These are phyloP conservation scores for Solanum pimpinellifolium DNA, from an alignment of 257 asterid species.

Conservation along the genomic window DNA sequence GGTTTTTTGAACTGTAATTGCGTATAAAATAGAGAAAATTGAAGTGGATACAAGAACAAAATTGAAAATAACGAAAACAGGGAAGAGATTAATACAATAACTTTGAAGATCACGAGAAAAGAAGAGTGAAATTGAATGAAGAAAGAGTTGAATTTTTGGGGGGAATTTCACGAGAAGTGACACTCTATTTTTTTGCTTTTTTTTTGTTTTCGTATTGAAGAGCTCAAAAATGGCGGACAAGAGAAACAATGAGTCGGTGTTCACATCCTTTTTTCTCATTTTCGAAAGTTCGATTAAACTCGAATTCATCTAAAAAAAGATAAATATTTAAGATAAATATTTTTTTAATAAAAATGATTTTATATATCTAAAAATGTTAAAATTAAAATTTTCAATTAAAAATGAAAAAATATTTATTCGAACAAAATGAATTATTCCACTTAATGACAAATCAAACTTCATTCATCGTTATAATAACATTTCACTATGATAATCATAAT, in stretches of 20 bases:
- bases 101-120: constrained; percentile 11
- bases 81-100: not conserved
- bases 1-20: not conserved
- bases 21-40: too few species aligned
- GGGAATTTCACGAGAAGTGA: constrained; percentile 7
- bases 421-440: too few species aligned
- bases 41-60: not conserved
- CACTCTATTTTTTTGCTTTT: not conserved
- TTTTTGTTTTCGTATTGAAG: not conserved
- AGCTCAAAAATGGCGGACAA: not conserved
- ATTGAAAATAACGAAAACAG: not conserved
- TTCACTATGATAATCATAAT: too few species aligned
- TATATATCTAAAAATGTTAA: too few species aligned
- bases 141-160: not conserved
- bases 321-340: too few species aligned
- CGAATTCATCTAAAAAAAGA: too few species aligned
- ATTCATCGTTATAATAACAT: too few species aligned
- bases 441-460: too few species aligned
- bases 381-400: fast-evolving
- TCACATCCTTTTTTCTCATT: not conserved
- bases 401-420: fast-evolving
- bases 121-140: constrained; percentile 10
- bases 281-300: too few species aligned
- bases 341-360: too few species aligned
- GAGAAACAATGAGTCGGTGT: not conserved